Evolutionary conservation across 2,329 filamentous ascomycete genomes (phyloP).

Genomic region (Aspergillus jensenii): DNA sequence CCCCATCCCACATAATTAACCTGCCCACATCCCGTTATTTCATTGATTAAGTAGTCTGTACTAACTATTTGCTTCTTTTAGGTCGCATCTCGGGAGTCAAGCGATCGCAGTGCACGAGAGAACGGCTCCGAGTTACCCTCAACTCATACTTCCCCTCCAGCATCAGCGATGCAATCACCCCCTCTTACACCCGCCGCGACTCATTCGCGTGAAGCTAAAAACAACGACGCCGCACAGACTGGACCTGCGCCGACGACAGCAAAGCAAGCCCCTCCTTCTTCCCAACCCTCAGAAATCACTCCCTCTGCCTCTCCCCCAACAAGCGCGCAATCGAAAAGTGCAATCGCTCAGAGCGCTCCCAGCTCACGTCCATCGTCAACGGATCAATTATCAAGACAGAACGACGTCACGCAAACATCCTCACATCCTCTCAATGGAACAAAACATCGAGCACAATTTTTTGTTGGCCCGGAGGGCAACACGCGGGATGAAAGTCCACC

Average conservation of each 20-base stretch:
- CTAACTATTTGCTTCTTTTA: constrained; percentile 19
- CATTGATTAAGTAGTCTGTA: neutral
- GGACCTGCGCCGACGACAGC: constrained; percentile 32
- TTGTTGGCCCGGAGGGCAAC: constrained; percentile 56
- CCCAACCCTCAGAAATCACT: constrained; percentile 46
- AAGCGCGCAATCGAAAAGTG: constrained; percentile 30
- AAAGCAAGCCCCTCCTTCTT: constrained; percentile 27
- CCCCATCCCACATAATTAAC: neutral
- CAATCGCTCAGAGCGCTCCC: constrained; percentile 34
- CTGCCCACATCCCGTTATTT: neutral
- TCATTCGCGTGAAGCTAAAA: constrained; percentile 54
- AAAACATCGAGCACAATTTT: constrained; percentile 54
- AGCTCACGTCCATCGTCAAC: constrained; percentile 42
- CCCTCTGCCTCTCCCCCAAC: constrained; percentile 55
- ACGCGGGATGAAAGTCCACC: constrained; percentile 65
- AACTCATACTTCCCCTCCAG: constrained; percentile 65
- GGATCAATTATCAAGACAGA: constrained; percentile 43
- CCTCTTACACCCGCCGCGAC: constrained; percentile 86
- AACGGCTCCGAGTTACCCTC: constrained; percentile 65
- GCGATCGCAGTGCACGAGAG: constrained; percentile 55
- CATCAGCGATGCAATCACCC: constrained; percentile 77
- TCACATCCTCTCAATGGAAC: constrained; percentile 47
- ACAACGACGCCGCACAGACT: constrained; percentile 25
- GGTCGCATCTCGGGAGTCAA: constrained; percentile 56
- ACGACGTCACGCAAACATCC: constrained; percentile 44